Evolutionary conservation across 139 green algal species (phyloP).

Genomic region (Micractinium conductrix): DNA sequence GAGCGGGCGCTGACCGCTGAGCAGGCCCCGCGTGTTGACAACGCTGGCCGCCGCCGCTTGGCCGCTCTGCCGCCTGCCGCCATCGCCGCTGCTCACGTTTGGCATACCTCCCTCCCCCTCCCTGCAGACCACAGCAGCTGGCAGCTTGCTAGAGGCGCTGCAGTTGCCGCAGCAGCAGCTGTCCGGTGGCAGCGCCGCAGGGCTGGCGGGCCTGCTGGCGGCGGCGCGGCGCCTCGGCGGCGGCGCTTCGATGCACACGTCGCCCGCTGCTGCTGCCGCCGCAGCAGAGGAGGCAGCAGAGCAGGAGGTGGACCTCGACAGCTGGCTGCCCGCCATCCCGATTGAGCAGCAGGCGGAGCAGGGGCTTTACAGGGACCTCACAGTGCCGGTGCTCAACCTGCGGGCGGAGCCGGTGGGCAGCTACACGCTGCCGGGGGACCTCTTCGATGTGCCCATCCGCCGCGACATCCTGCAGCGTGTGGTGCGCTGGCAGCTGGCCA

Average conservation of each 20-base stretch:
- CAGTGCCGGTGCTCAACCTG: slow-evolving; percentile 37
- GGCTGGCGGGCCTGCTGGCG: neutral
- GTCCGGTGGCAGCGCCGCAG: slow-evolving; percentile 17
- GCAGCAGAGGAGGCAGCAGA: slow-evolving; percentile 19
- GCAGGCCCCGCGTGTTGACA: neutral
- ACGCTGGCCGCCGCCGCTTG: neutral
- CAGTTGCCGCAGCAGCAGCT: neutral
- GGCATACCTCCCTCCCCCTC: no score
- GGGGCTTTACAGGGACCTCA: slow-evolving; percentile 19
- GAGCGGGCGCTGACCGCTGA: no score
- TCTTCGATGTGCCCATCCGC: slow-evolving; percentile 78
- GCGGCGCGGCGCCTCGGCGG: no score
- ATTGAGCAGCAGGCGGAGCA: slow-evolving; percentile 33
- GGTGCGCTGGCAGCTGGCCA: slow-evolving; percentile 90
- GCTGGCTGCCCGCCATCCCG: neutral
- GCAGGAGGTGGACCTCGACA: neutral
- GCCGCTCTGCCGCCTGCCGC: neutral
- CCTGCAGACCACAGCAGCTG: neutral
- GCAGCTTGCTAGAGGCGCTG: slow-evolving; percentile 9
- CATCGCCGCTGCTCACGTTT: no score
- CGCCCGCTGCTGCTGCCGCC: no score
- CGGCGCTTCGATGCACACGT: no score
- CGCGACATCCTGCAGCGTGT: slow-evolving; percentile 89
- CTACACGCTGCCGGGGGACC: slow-evolving; percentile 47
- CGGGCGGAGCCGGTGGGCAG: slow-evolving; percentile 30